Base-by-base conservation (phyloP, 1,284 basidiomycete species). In the Ganoderma meredithae region DNA sequence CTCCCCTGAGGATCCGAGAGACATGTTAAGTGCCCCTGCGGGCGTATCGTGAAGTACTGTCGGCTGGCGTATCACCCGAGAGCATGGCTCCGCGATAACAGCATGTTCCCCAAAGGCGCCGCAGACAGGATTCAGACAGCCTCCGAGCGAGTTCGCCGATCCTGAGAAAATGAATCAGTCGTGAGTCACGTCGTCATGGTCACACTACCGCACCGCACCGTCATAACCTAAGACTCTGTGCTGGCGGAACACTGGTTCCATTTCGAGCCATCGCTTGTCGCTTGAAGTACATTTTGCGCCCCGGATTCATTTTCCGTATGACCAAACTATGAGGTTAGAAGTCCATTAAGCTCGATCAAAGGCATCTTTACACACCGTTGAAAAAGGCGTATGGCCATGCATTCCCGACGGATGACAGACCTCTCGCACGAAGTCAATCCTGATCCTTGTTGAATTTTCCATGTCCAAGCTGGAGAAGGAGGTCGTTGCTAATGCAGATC, bases 131-230 rank as follows among this genome's bases (percentile, higher is more conserved):
- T 58, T 60, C 60, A 27, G 60, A 44, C 60, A 61, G 22, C 27
- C 41, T 55, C 52, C 52, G 25, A 19, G 25, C 27, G 60, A 44
- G 15, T 43, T 47, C 17, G 31, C 33, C 31, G 53, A 15, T 19
- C 53, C 55, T 58, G 55, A 6, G 55, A 36, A 58, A 39, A 58
- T 58, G n/a, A 19, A 58, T 58, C 55, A n/a, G 31, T 39, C 64
- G 58, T 55, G 59, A 39, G 66, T 55, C 43, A 63, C 36, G 63
- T 66, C 70, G 65, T 66, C 70, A 71, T 63, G 70, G 67, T 66
- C 70, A 71, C 70, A 64, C 63, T 69, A 41, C 63, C 47, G 22
- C n/a, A 8, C 65, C 47, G 56, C 17, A 53, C 60, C 62, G 44
- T 60, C 33, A 27, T 62, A 19, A 27, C 36, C n/a, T 27, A 15